Evolutionary conservation across 2,329 filamentous ascomycete species (phyloP).

Genomic region (Aspergillus novofumigatus): DNA sequence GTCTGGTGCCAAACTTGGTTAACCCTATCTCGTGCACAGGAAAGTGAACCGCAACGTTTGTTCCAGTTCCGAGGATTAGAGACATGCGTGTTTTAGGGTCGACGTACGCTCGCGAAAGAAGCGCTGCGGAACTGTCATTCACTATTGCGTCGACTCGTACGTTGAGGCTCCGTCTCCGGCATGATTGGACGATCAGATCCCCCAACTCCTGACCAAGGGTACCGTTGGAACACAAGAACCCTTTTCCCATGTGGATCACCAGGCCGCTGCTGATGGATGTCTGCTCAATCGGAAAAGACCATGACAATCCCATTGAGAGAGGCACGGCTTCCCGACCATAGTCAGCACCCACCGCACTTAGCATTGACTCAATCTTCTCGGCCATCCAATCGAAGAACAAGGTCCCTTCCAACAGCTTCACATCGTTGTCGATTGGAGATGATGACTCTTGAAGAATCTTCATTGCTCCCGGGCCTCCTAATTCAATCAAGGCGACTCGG

Average conservation of each 20-base stretch:
- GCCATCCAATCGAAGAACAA: slow-evolving; percentile 67
- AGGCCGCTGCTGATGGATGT: slow-evolving; percentile 56
- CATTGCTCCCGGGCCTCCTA: slow-evolving; percentile 51
- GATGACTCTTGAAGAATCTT: slow-evolving; percentile 52
- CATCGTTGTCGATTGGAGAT: slow-evolving; percentile 53
- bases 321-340: slow-evolving; percentile 35
- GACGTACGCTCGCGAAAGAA: slow-evolving; percentile 60
- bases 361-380: slow-evolving; percentile 52
- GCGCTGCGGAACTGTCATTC: slow-evolving; percentile 59
- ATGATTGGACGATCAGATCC: slow-evolving; percentile 56
- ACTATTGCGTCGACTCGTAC: slow-evolving; percentile 60
- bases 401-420: slow-evolving; percentile 52
- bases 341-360: slow-evolving; percentile 41
- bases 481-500: slow-evolving; percentile 57
- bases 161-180: slow-evolving; percentile 50
- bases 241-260: slow-evolving; percentile 62
- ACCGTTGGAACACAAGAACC: slow-evolving; percentile 57
- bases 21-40: slow-evolving; percentile 51
- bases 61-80: slow-evolving; percentile 61
- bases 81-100: slow-evolving; percentile 59
- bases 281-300: slow-evolving; percentile 65
- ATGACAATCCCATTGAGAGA: slow-evolving; percentile 58
- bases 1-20: slow-evolving; percentile 54
- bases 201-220: slow-evolving; percentile 58
- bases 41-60: slow-evolving; percentile 61